Conservation (phyloP, 2,329 filamentous ascomycete species). For the Fusarium verrucosum region DNA sequence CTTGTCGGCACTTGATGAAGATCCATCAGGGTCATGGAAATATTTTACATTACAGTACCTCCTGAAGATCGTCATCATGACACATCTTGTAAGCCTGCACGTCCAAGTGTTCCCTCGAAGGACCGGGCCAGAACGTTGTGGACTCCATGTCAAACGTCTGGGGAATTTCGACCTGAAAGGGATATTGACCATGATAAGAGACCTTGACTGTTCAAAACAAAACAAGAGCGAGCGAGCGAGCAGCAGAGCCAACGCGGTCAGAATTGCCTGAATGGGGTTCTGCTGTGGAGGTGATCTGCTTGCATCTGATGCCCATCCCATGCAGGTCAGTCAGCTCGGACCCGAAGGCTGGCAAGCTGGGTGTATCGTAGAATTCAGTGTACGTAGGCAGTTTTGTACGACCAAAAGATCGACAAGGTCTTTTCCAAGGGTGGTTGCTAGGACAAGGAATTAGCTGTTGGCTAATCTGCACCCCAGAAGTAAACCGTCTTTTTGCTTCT, state of each 20-base stretch:
- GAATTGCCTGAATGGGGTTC: not conserved
- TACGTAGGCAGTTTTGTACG: constrained; percentile 4
- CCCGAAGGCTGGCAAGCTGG: not conserved
- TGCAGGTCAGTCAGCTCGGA: not conserved
- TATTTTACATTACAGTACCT: not conserved
- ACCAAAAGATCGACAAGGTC: constrained; percentile 34
- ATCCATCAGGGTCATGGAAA: no score
- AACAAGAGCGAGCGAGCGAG: not conserved
- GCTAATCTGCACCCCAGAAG: constrained; percentile 8
- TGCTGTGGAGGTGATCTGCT: not conserved
- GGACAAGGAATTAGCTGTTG: constrained; percentile 7
- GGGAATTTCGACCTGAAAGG: not conserved
- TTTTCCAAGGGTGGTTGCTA: constrained; percentile 30
- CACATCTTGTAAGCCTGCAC: not conserved
- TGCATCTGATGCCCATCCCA: not conserved
- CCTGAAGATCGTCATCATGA: constrained; percentile 10
- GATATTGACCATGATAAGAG: not conserved
- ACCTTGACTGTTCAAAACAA: not conserved
- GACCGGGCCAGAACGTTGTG: constrained; percentile 4
- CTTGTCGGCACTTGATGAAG: not conserved
- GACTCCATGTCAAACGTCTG: not conserved
- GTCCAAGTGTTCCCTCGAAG: not conserved
- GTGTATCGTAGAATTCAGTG: not conserved
- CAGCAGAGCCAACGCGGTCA: not conserved
- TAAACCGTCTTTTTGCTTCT: constrained; percentile 6